Evolutionary conservation across 2,329 filamentous ascomycete species (phyloP).

Genomic region (Proliferodiscus dingleyae): DNA sequence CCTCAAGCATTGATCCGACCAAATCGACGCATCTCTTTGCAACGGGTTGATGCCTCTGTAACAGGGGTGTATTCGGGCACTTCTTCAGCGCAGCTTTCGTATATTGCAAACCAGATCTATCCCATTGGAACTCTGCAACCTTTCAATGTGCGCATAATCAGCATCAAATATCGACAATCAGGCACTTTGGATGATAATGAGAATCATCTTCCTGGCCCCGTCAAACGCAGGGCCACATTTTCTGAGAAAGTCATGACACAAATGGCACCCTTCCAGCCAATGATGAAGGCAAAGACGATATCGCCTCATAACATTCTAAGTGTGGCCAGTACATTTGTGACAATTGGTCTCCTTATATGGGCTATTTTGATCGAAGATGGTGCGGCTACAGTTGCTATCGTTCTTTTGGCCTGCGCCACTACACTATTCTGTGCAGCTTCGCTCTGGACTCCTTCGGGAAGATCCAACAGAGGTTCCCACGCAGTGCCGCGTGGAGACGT

Average conservation of each 20-base stretch:
- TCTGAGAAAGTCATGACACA: background rate
- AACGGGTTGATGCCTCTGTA: background rate
- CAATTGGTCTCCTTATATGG: background rate
- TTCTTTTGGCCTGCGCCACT: background rate
- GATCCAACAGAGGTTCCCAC: background rate
- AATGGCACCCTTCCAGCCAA: background rate
- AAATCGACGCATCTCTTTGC: background rate
- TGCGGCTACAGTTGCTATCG: background rate
- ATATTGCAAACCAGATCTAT: conserved; percentile 2
- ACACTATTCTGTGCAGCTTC: background rate
- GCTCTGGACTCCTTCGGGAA: background rate
- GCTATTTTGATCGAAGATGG: background rate
- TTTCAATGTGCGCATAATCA: background rate
- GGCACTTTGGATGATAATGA: background rate
- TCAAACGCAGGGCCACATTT: background rate
- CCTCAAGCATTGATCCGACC: conserved; percentile 1
- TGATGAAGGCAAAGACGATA: conserved; percentile 1
- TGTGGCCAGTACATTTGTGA: background rate
- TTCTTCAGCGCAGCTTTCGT: background rate
- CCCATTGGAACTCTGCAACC: background rate
- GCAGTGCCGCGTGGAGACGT: background rate
- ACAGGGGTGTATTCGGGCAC: background rate
- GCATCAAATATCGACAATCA: background rate
- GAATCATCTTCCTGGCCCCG: background rate
- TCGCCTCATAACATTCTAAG: conserved; percentile 1